These are phyloP conservation scores for Dactylis glomerata DNA, from an alignment of 176 grass and related monocot genomes.

Conservation along the genomic window DNA sequence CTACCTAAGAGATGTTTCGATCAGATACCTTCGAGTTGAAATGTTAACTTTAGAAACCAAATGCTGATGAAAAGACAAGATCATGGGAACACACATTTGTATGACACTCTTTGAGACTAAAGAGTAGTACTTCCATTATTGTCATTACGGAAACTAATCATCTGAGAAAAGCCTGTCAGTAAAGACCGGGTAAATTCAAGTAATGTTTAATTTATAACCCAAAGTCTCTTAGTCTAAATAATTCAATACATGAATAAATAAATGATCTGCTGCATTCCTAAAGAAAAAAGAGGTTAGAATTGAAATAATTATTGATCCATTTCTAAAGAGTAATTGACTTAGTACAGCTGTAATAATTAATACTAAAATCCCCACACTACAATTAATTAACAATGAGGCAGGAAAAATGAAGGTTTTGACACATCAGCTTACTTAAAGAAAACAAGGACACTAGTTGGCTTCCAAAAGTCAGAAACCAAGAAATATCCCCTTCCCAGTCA, in stretches of 20 bases:
- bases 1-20: background rate
- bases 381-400: background rate
- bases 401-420: background rate
- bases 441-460: background rate
- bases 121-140: background rate
- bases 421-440: background rate
- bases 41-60: background rate
- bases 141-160: background rate
- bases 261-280: background rate
- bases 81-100: background rate
- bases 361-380: too few species aligned
- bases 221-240: background rate
- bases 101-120: background rate
- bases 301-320: background rate
- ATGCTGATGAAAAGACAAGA: background rate
- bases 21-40: background rate
- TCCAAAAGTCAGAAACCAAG: conserved; percentile 1
- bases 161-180: background rate
- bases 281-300: background rate
- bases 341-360: too few species aligned
- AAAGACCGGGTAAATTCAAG: background rate
- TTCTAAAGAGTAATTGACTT: too few species aligned
- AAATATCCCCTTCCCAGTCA: background rate
- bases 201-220: background rate
- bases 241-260: background rate